phyloP scores from a whole-genome alignment of 768 basidiomycete species.

The Tricholoma hemisulphureum region DNA sequence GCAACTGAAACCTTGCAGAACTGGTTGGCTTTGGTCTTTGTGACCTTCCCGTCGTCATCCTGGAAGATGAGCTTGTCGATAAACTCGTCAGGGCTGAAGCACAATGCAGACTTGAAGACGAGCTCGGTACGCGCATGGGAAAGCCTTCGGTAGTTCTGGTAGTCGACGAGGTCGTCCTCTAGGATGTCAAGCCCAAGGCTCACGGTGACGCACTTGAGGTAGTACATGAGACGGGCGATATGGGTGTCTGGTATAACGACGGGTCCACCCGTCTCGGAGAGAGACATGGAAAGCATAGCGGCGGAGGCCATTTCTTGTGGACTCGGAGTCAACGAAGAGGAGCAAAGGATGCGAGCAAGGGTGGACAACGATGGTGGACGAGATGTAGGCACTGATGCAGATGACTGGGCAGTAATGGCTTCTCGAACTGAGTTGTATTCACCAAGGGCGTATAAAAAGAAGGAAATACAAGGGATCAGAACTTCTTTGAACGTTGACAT shows the following conservation, averaged over 20 bases:
- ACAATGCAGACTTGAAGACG: not conserved
- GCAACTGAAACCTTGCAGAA: not conserved
- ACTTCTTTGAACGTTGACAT: not conserved
- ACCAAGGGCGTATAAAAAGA: not conserved
- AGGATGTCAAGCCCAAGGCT: not conserved
- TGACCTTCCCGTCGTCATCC: not conserved
- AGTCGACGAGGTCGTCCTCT: not conserved
- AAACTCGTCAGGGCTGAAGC: not conserved
- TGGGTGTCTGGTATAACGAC: not conserved
- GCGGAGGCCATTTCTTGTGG: not conserved
- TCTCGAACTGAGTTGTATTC: not conserved
- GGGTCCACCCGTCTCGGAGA: not conserved
- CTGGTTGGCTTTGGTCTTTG: not conserved
- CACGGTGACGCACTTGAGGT: not conserved
- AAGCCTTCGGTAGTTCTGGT: not conserved
- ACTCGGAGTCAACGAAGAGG: not conserved
- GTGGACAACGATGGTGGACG: not conserved
- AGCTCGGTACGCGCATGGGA: not conserved
- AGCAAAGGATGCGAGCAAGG: not conserved
- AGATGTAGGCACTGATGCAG: not conserved
- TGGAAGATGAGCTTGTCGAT: not conserved
- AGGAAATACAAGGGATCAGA: not conserved
- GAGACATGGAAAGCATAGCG: not conserved
- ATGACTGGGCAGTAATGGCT: not conserved
- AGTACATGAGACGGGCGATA: not conserved